Base-by-base conservation (phyloP, 192 early-diverging fungal genomes). In the Coemansia sp. region DNA sequence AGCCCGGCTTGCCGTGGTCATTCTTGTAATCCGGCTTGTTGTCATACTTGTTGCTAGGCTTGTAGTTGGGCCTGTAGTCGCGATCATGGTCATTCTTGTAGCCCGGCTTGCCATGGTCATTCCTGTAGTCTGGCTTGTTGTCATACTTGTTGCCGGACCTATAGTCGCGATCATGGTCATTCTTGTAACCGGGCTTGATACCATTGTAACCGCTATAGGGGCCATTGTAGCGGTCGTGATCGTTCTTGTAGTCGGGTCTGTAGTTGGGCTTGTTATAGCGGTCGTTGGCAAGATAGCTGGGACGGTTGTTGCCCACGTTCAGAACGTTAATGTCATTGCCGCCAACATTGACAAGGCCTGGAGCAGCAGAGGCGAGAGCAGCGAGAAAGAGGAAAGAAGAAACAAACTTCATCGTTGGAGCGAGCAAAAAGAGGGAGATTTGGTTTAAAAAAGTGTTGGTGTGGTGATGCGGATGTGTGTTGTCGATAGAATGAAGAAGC, bases 351-450 rank as follows among this genome's bases (percentile, higher is more conserved):
- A 59, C 42, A 16, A 58, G 65, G 2, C 63, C 36, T 16, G 74
- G 68, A 13, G 56, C 26, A 16, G 74, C 68, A 9, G 65, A 28
- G 0, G 60, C 64, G 18, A 60, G 45, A 26, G 40, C 68, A 11
- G 74, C 67, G 18, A 76, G 68, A 11, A 68, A 61, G 42, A 76
- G 53, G 26, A 76, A 45, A 13, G 68, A 70, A 24, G 59, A 35
- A 24, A 65, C 38, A 56, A 67, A 57, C 74, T 76, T 76, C 74
- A 76, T 76, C 7, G 63, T 63, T 37, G 21, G 6, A 31, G 5
- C 24, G 9, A 24, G 48, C 45, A 31, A 46, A 46, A 5, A 36
- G 42, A 46, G 13, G 14, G 18, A 43, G 34, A 46, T 26, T 14
- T 18, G 34, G 43, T 39, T 59, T 33, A 31, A 9, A n/a, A 23